A percentile compares a stretch with the other conserved stretches of the same genome.
Conservation (phyloP, 495 filamentous ascomycete genomes). For the Tuber melanosporum region DNA sequence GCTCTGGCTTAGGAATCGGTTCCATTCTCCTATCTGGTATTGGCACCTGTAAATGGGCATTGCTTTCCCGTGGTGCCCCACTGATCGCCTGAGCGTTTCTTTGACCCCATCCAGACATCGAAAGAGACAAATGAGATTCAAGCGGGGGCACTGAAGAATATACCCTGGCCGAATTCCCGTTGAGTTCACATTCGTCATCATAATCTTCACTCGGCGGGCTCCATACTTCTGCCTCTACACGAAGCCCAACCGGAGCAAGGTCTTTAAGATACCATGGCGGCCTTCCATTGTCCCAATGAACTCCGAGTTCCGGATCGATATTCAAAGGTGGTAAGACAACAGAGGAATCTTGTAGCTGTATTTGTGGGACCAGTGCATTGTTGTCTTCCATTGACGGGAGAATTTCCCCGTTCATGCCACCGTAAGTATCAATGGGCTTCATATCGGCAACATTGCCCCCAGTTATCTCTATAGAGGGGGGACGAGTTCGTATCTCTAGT, state of each 20-base stretch:
- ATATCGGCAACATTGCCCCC: neutral
- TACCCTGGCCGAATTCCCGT: neutral
- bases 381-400: neutral
- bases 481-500: neutral
- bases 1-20: slow-evolving; percentile 7
- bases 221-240: slow-evolving; percentile 12
- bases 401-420: neutral
- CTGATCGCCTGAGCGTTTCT: neutral
- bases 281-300: slow-evolving; percentile 30
- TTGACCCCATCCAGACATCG: neutral
- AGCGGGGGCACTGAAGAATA: neutral
- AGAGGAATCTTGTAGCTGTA: neutral
- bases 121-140: neutral
- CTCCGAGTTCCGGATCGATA: neutral
- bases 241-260: slow-evolving; percentile 63
- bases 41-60: neutral
- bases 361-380: neutral
- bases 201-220: slow-evolving; percentile 9
- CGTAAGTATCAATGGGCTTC: neutral
- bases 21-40: neutral
- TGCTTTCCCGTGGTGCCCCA: neutral
- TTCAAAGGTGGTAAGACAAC: neutral
- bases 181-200: slow-evolving; percentile 8
- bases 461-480: neutral
- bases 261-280: slow-evolving; percentile 76